Evolutionary conservation across 1,284 basidiomycete genomes (phyloP).

Genomic region (Ganoderma leucocontextum): DNA sequence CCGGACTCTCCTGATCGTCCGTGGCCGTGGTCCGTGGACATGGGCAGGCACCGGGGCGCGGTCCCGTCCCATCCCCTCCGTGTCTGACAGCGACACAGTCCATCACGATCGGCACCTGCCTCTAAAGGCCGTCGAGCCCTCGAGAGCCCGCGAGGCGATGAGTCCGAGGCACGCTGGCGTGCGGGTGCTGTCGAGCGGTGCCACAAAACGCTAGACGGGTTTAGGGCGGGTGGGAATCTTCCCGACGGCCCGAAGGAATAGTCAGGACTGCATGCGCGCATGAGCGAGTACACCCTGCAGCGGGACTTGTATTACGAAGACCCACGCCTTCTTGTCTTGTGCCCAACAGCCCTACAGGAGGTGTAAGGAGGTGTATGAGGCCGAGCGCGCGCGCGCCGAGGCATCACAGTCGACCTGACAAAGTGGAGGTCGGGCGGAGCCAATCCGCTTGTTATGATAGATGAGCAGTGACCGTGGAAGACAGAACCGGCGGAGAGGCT

Average conservation of each 20-base stretch:
- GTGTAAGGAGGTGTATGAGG: too few relatives aligned
- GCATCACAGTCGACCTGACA: neutral
- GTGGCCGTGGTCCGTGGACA: neutral
- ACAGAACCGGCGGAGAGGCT: neutral
- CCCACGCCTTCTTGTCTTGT: neutral
- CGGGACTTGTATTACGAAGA: neutral
- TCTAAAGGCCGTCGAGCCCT: neutral
- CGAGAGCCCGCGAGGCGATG: neutral
- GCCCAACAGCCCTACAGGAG: neutral
- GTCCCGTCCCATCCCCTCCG: neutral
- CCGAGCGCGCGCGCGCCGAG: neutral
- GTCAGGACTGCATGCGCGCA: too few relatives aligned
- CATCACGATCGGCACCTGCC: conserved; percentile 8
- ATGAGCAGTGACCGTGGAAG: conserved; percentile 3
- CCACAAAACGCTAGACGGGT: neutral
- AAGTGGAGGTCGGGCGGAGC: conserved; percentile 1
- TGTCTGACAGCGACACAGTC: neutral
- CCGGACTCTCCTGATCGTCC: neutral
- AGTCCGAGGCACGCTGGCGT: neutral
- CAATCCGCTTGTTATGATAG: conserved; percentile 1
- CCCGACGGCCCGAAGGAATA: neutral
- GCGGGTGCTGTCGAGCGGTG: neutral
- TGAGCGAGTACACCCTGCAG: neutral
- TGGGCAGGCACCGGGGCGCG: neutral
- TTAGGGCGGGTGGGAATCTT: neutral